A percentile compares a stretch with the other conserved stretches of the same genome.
Conservation (phyloP, 1,139 yeast species). For the Tardiomyces depauwii region DNA sequence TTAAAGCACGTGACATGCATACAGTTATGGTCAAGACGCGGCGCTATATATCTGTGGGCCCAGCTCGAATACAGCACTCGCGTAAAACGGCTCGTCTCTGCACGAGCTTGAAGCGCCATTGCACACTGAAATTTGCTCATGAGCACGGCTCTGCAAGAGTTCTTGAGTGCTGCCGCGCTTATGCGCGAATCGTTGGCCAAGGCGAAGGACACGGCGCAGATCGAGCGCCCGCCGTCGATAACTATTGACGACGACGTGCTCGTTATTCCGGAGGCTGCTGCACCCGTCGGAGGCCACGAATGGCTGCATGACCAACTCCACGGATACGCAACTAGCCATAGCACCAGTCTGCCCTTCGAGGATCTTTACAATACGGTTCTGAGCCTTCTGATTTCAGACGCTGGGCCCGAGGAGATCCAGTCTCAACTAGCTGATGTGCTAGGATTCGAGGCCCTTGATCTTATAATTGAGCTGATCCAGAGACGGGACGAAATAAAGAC, state of each 20-base stretch:
- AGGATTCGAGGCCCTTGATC: constrained; percentile 77
- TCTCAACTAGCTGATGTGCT: constrained; percentile 61
- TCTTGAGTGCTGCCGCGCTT: neutral
- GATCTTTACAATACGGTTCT: constrained; percentile 17
- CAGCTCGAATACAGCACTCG: no score
- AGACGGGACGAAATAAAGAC: constrained; percentile 30
- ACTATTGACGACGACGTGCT: neutral
- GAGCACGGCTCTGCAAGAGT: neutral
- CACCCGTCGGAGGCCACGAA: neutral
- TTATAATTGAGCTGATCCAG: constrained; percentile 56
- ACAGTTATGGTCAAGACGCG: neutral
- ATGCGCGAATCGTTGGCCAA: neutral
- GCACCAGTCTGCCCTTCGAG: constrained; percentile 7
- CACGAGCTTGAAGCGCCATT: no score
- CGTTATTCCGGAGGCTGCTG: neutral
- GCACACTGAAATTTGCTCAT: no score
- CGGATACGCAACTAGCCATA: constrained; percentile 3
- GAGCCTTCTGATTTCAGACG: constrained; percentile 23
- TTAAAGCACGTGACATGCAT: neutral
- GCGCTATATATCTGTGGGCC: neutral
- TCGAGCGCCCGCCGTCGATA: neutral
- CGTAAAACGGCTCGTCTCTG: no score
- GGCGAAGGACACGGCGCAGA: neutral
- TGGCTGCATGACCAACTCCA: constrained; percentile 4
- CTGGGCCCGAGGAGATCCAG: constrained; percentile 52